Percentiles rank a stretch among this genome's conserved stretches.
These are phyloP conservation scores for Aureoboletus auriporus DNA, from an alignment of 768 basidiomycete species.

Conservation along the genomic window DNA sequence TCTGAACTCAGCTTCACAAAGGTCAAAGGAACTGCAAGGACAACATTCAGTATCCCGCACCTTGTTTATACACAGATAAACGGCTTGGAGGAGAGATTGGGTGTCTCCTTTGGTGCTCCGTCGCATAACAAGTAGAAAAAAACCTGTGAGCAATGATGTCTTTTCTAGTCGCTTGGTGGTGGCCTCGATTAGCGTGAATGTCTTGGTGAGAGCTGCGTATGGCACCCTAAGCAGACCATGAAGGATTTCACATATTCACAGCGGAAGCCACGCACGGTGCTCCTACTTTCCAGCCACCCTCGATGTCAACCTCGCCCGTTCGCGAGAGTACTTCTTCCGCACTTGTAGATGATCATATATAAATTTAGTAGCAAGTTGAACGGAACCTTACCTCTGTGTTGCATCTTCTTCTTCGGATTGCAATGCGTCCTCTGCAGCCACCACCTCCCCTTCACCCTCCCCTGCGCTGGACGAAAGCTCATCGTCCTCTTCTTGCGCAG, in stretches of 20 bases:
- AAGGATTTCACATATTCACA: background rate
- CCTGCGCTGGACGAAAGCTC: slow-evolving; percentile 29
- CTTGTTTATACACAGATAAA: slow-evolving; percentile 96
- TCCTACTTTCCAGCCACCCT: slow-evolving; percentile 81
- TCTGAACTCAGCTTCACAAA: slow-evolving; percentile 79
- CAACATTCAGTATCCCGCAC: slow-evolving; percentile 40
- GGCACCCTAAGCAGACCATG: slow-evolving; percentile 60
- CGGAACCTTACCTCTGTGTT: slow-evolving; percentile 55
- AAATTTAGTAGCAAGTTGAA: background rate
- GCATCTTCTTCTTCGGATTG: slow-evolving; percentile 48
- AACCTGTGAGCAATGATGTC: slow-evolving; percentile 80
- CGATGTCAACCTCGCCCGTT: slow-evolving; percentile 66
- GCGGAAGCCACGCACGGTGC: slow-evolving; percentile 59
- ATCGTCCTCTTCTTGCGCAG: slow-evolving; percentile 29
- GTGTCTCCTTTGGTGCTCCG: slow-evolving; percentile 73
- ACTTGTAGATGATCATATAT: slow-evolving; percentile 32
- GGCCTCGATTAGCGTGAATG: slow-evolving; percentile 84
- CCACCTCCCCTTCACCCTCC: slow-evolving; percentile 40
- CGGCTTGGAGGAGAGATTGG: slow-evolving; percentile 75
- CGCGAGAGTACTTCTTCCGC: slow-evolving; percentile 65
- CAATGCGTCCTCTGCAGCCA: slow-evolving; percentile 37
- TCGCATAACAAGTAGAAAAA: slow-evolving; percentile 86
- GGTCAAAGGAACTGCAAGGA: background rate
- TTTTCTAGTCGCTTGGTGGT: slow-evolving; percentile 97
- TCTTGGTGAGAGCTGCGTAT: slow-evolving; percentile 87